Evolutionary conservation across 192 early-diverging fungal species (phyloP), one percentile per base, ranked within the genome.

Genomic region (Umbelopsis sp.): DNA sequence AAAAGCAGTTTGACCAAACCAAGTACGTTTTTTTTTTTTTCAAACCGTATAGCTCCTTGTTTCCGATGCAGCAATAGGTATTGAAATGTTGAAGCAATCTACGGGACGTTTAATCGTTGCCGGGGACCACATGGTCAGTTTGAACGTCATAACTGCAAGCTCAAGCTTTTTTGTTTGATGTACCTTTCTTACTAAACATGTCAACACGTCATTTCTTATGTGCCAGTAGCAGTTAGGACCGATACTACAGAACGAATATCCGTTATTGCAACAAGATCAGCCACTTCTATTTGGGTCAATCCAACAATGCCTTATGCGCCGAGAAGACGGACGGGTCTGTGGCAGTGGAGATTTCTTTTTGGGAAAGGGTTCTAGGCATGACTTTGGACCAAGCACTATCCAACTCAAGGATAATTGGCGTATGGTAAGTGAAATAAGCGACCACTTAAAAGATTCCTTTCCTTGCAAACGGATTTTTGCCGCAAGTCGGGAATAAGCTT

Each of bases 351-450:
- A 68, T 48, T 79, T 75, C 53, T 68, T 75, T 23, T 68, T 79
- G 15, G 49, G 64, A 49, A 71, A 75, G 25, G 73, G 73, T 30
- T 47, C 67, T 20, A 67, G 30, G 23, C 71, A 74, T 69, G 80
- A 83, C 53, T 75, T 83, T 66, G 81, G 81, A 30, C 84, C 84
- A 7, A 74, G 74, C 67, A 85, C 84, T 4, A 75, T 79, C 20
- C 81, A 85, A 48, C 71, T 85, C 4, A 76, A 81, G 53, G 84
- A 85, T 25, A 85, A 85, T 76, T 85, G 82, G 64, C 61, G 84
- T 20, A 85, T 85, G 84, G 84, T 83, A 78, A 61, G 51, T 53
- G 37, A 41, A n/a, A n/a, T n/a, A n/a, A n/a, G n/a, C 37, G 0
- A 41, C 37, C 37, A 30, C 27, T 30, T 30, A 4, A 9, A 10